These are phyloP conservation scores for Xylaria sp. DNA, from an alignment of 2,329 filamentous ascomycete genomes.

Conservation along the genomic window DNA sequence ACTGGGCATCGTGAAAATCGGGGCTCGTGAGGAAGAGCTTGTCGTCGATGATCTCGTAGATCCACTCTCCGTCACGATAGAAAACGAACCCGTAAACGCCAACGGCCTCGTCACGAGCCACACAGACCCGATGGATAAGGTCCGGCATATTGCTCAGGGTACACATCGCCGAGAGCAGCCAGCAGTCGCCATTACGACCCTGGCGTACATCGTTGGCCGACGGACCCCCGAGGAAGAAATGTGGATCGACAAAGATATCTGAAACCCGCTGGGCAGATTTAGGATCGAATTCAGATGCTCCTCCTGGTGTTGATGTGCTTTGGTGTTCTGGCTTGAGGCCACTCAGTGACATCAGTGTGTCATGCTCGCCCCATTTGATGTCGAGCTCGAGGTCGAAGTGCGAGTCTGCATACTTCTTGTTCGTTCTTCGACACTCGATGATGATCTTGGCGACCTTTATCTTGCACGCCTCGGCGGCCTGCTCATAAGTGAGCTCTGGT, in stretches of 20 bases:
- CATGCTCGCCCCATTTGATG: constrained; percentile 53
- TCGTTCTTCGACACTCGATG: constrained; percentile 64
- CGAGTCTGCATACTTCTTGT: constrained; percentile 81
- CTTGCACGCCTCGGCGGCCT: constrained; percentile 63
- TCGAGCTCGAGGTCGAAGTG: constrained; percentile 81
- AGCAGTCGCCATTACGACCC: constrained; percentile 75
- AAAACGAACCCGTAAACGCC: constrained; percentile 86
- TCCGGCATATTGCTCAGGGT: constrained; percentile 69
- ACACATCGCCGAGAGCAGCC: constrained; percentile 76
- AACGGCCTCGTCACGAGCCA: constrained; percentile 64
- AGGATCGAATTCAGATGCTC: constrained; percentile 35
- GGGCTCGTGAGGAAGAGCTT: constrained; percentile 53
- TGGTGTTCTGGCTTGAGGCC: constrained; percentile 28
- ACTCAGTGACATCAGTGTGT: constrained; percentile 45
- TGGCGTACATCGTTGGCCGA: constrained; percentile 74
- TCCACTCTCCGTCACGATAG: constrained; percentile 72
- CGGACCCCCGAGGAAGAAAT: constrained; percentile 73
- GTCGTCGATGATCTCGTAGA: constrained; percentile 54
- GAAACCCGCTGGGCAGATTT: constrained; percentile 61
- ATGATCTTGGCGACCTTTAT: constrained; percentile 59
- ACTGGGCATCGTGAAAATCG: constrained; percentile 55
- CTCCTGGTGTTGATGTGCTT: background rate
- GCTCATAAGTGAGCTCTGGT: constrained; percentile 63
- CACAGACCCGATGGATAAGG: constrained; percentile 67
- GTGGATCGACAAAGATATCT: constrained; percentile 71